These are phyloP conservation scores for Circinella minor DNA, from an alignment of 371 early-diverging fungal species.

Conservation along the genomic window DNA sequence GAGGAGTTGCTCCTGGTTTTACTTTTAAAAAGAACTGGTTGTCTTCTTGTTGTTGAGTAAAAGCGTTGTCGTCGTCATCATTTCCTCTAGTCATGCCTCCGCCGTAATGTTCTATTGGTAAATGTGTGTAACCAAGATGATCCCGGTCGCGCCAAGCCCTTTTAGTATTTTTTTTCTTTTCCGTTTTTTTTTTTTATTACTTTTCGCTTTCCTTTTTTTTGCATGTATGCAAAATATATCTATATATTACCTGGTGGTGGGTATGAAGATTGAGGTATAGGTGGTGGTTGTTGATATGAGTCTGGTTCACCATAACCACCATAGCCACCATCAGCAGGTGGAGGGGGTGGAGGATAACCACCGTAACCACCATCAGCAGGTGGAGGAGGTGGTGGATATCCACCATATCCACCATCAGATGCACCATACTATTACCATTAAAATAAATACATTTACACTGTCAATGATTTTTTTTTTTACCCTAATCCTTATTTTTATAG, in stretches of 20 bases:
- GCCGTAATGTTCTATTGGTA: conserved; percentile 2
- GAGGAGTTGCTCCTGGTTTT: conserved; percentile 33
- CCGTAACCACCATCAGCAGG: not conserved
- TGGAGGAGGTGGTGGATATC: not conserved
- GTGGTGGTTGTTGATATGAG: not conserved
- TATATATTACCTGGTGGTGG: not conserved
- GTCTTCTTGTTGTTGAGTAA: conserved; percentile 15
- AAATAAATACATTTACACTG: too few relatives aligned
- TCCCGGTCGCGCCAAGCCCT: conserved; percentile 2
- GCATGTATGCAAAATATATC: not conserved
- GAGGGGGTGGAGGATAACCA: not conserved
- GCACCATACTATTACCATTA: not conserved
- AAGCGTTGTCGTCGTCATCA: conserved; percentile 17
- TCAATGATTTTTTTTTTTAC: not conserved
- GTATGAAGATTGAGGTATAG: not conserved
- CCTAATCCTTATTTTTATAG: not conserved
- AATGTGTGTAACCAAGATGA: conserved; percentile 11
- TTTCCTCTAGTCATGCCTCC: conserved; percentile 6
- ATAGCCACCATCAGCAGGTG: conserved; percentile 6
- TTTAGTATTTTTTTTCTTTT: not conserved
- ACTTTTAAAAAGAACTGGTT: conserved; percentile 25
- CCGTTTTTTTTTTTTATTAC: not conserved
- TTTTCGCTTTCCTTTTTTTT: not conserved
- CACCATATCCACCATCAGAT: not conserved
- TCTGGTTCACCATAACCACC: conserved; percentile 9